phyloP scores from a whole-genome alignment of 495 filamentous ascomycete species.

The Aspergillus carlsbadensis region DNA sequence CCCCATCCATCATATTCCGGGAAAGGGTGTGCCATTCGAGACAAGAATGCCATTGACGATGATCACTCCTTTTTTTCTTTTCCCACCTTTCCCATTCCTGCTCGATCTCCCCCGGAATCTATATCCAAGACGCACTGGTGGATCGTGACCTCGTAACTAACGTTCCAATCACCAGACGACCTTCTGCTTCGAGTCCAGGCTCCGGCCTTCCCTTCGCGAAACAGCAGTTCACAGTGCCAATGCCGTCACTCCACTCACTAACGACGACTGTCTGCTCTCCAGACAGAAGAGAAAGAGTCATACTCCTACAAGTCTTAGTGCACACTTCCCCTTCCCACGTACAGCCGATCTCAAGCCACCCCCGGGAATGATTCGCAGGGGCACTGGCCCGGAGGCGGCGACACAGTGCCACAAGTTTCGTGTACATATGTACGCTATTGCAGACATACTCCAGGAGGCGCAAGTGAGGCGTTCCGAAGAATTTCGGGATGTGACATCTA shows the following conservation, averaged over 20 bases:
- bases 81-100: neutral
- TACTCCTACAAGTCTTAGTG: too few species aligned
- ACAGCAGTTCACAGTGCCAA: neutral
- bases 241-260: neutral
- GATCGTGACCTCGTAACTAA: neutral
- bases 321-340: constrained; percentile 2
- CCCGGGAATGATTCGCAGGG: neutral
- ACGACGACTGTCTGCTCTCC: too few species aligned
- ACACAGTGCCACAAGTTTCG: too few species aligned
- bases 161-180: neutral
- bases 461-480: too few species aligned
- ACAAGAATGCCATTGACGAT: too few species aligned
- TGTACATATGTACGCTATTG: too few species aligned
- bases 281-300: too few species aligned
- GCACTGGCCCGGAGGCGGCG: neutral
- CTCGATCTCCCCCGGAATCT: constrained; percentile 5
- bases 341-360: constrained; percentile 10
- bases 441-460: too few species aligned
- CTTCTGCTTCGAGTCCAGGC: neutral
- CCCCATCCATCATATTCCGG: neutral
- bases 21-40: too few species aligned
- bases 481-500: too few species aligned
- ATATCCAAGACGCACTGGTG: constrained; percentile 5
- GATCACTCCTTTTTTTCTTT: too few species aligned
- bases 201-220: neutral